A percentile compares a stretch with the other conserved stretches of the same genome.
Evolutionary conservation across 441 rosid species (phyloP).

Genomic region (Melastoma candidum): DNA sequence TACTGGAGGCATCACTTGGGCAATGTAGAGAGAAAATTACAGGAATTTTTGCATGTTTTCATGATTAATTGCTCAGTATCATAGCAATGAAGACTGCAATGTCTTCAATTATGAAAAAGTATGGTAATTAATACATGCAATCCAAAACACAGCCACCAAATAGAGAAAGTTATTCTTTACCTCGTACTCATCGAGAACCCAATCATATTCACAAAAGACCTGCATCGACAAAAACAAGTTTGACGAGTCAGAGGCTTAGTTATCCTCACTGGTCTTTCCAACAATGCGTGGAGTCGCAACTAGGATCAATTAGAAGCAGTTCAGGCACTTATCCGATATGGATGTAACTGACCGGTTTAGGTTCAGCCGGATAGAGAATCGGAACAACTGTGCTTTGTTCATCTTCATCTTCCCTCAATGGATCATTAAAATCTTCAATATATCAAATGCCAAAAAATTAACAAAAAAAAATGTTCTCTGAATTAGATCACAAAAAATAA

Average conservation of each 20-base stretch:
- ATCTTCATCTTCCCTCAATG: conserved; percentile 75
- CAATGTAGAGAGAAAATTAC: no score
- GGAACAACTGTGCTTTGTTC: conserved; percentile 81
- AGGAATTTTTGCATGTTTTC: no score
- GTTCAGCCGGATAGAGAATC: conserved; percentile 69
- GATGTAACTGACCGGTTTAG: conserved; percentile 51
- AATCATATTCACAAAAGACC: conserved; percentile 89
- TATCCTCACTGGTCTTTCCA: neutral
- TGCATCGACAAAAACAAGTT: conserved; percentile 26
- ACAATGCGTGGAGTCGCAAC: neutral
- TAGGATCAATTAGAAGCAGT: conserved; percentile 5
- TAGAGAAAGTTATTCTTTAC: conserved; percentile 30
- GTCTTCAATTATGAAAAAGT: no score
- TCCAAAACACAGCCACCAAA: no score
- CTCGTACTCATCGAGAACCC: conserved; percentile 83
- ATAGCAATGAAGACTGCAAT: no score
- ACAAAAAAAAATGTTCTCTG: neutral
- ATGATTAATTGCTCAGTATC: no score
- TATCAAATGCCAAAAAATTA: conserved; percentile 3
- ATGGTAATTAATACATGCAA: no score
- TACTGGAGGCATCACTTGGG: no score
- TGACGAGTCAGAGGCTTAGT: neutral
- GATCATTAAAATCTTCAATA: conserved; percentile 75
- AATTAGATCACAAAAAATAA: no score
- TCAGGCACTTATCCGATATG: no score